A percentile compares a stretch with the other conserved stretches of the same genome.
Conservation (phyloP, 2,329 filamentous ascomycete genomes). For the Pseudogymnoascus verrucosus region DNA sequence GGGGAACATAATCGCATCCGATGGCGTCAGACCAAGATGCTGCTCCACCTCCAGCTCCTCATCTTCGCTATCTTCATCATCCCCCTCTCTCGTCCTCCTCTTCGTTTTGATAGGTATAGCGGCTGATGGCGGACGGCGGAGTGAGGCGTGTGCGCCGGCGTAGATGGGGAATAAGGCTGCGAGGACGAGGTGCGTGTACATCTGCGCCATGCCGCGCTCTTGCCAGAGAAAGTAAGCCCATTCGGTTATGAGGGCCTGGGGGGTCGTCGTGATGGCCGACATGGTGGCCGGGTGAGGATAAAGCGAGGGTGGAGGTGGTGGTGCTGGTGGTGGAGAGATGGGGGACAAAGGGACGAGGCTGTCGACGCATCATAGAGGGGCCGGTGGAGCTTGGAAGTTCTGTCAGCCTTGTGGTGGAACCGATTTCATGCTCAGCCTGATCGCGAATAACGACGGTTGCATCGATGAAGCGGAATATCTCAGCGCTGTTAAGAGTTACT, state of each 20-base stretch:
- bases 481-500: background rate
- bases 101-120: slow-evolving; percentile 43
- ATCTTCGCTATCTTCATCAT: slow-evolving; percentile 38
- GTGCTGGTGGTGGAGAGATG: background rate
- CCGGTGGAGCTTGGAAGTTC: background rate
- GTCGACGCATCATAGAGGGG: background rate
- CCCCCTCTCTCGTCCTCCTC: slow-evolving; percentile 25
- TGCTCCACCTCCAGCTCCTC: slow-evolving; percentile 50
- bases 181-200: slow-evolving; percentile 46
- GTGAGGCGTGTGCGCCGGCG: slow-evolving; percentile 73
- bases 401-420: slow-evolving; percentile 10
- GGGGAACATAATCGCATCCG: slow-evolving; percentile 79
- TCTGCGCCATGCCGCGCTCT: slow-evolving; percentile 20
- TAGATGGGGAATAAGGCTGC: slow-evolving; percentile 78
- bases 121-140: slow-evolving; percentile 76
- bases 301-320: background rate
- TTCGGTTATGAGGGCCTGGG: slow-evolving; percentile 20
- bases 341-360: background rate
- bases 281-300: slow-evolving; percentile 5
- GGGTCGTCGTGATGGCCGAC: slow-evolving; percentile 17
- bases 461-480: background rate
- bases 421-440: slow-evolving; percentile 9
- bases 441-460: background rate
- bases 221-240: slow-evolving; percentile 4
- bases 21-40: slow-evolving; percentile 59